Conservation (phyloP, 1,139 yeast species). For the Blastobotrys indianensis region DNA sequence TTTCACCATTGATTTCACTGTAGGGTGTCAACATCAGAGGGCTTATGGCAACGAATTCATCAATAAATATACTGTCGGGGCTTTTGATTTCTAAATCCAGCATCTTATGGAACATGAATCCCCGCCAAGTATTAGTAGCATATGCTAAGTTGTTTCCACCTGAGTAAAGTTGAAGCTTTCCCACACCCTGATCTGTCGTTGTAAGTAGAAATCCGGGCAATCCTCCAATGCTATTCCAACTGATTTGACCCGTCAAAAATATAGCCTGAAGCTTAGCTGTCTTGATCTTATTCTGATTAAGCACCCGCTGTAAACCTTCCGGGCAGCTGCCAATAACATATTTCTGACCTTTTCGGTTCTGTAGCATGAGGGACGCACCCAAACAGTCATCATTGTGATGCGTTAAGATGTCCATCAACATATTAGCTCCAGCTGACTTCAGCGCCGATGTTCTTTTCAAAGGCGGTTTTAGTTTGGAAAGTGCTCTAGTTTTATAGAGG, state of each 20-base stretch:
- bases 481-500: no score
- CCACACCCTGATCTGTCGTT: conserved; percentile 72
- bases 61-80: conserved; percentile 40
- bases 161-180: conserved; percentile 42
- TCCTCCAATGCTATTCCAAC: conserved; percentile 79
- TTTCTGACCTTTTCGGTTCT: conserved; percentile 46
- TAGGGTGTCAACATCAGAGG: conserved; percentile 32
- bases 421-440: conserved; percentile 11
- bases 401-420: conserved; percentile 24
- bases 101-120: conserved; percentile 81
- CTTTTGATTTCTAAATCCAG: conserved; percentile 45
- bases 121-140: conserved; percentile 77
- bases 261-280: conserved; percentile 49
- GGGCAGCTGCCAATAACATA: conserved; percentile 75
- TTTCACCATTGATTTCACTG: not conserved
- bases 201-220: conserved; percentile 85
- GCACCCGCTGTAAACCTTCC: conserved; percentile 79
- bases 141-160: conserved; percentile 38
- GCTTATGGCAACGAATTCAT: conserved; percentile 47
- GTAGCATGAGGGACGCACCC: conserved; percentile 55
- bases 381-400: conserved; percentile 57
- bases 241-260: conserved; percentile 66
- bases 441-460: not conserved
- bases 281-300: conserved; percentile 37
- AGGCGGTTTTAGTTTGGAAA: not conserved